These are phyloP conservation scores for Pezicula neosporulosa DNA, from an alignment of 2,329 filamentous ascomycete genomes.

Conservation along the genomic window DNA sequence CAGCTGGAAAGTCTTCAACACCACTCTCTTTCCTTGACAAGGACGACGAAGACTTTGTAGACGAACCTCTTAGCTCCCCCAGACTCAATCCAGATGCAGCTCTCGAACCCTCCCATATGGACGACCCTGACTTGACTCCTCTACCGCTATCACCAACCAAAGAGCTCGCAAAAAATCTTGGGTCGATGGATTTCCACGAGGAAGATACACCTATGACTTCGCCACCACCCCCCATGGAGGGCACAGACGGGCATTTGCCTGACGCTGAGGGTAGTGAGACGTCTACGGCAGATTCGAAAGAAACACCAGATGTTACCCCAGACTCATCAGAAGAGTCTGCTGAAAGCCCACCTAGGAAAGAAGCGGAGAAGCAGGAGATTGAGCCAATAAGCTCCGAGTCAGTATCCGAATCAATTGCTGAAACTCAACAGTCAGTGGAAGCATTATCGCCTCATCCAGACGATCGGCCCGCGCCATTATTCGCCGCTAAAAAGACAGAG, in stretches of 20 bases:
- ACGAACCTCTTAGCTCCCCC: conserved; percentile 71
- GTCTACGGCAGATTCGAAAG: conserved; percentile 9
- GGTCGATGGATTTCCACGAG: conserved; percentile 20
- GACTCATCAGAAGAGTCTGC: conserved; percentile 23
- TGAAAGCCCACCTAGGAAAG: conserved; percentile 4
- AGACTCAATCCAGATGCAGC: conserved; percentile 59
- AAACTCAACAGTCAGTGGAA: conserved; percentile 6
- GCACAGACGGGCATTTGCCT: background rate
- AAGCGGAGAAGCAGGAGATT: conserved; percentile 12
- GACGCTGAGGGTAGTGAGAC: conserved; percentile 12
- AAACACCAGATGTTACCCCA: conserved; percentile 5
- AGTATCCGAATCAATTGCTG: background rate
- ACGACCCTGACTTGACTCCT: conserved; percentile 54
- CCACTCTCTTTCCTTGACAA: conserved; percentile 47
- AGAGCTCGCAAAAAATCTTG: conserved; percentile 25
- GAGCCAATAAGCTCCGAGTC: no score
- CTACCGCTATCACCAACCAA: conserved; percentile 55
- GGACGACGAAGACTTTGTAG: conserved; percentile 72
- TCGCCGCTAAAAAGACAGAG: conserved; percentile 39
- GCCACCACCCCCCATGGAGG: conserved; percentile 16
- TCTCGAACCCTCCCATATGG: conserved; percentile 46
- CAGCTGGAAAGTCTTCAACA: conserved; percentile 24
- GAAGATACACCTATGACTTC: conserved; percentile 24
- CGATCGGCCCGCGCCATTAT: conserved; percentile 67
- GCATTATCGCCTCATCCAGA: conserved; percentile 55